Evolutionary conservation across 441 rosid species (phyloP), one percentile per base, ranked within the genome.

Genomic region (Eugenia klotzschiana): DNA sequence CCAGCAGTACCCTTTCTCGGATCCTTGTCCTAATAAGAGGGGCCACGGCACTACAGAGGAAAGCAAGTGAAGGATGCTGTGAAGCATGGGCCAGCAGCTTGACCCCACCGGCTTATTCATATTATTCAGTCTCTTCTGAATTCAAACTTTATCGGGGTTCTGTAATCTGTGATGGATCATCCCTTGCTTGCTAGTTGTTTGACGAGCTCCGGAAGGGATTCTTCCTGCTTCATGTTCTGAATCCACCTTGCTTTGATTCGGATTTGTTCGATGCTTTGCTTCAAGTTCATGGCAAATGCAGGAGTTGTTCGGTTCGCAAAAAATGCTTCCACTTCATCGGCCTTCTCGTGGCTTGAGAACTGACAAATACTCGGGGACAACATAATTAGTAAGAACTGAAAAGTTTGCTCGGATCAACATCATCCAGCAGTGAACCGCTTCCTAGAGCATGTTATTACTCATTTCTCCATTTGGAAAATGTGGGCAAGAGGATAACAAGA

Each of bases 191-290:
- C 85, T 79, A 85, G 26, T 79, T 87, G 85, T 74, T 86, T 72
- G 88, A 89, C 37, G 26, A 83, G 79, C 41, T 85, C 85, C 8
- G 85, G 58, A 82, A 88, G 87, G 41, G 82, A 84, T 51, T 79
- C 81, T 82, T 90, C 89, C 58, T 84, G 88, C 84, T 85, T 84
- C 79, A 82, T 88, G 85, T 53, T 84, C 40, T 72, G 55, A 26
- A 81, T 84, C 92, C 89, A 88, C 49, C 91, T 86, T n/a, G 91
- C 90, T 60, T 88, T 89, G 85, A 88, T 84, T 82, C 87, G 86
- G 41, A 87, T 85, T 49, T 56, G 81, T 89, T 88, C 90, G 69
- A 87, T 85, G 85, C 87, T 87, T 73, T 89, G 89, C 91, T 88
- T 88, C 86, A 89, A 82, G 73, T 82, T 87, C 88, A 51, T 87